Conservation (phyloP, 164 flowering plant species). For the Berberis thunbergii region DNA sequence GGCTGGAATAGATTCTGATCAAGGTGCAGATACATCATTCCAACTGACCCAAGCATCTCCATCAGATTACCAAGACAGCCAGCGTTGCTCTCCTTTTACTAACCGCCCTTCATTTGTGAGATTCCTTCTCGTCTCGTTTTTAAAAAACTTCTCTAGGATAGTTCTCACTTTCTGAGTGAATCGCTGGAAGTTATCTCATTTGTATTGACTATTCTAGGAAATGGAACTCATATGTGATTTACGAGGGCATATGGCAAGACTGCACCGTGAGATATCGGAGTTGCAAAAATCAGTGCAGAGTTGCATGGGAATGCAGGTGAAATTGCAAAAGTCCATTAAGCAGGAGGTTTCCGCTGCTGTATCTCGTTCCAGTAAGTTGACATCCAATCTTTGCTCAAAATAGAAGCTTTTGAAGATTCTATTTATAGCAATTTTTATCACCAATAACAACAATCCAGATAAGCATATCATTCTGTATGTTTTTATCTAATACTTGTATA, state of each 20-base stretch:
- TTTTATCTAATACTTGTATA: too few relatives aligned
- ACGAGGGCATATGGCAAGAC: constrained; percentile 61
- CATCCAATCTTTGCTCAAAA: not conserved
- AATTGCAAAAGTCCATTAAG: constrained; percentile 40
- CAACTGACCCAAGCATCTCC: constrained; percentile 17
- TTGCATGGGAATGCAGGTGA: constrained; percentile 66
- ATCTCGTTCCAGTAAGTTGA: constrained; percentile 35
- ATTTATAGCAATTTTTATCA: too few relatives aligned
- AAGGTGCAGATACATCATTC: constrained; percentile 20
- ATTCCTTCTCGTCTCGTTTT: constrained; percentile 1
- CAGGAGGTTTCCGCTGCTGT: constrained; percentile 27
- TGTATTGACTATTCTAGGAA: constrained; percentile 34
- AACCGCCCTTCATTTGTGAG: constrained; percentile 40
- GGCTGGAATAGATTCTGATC: constrained; percentile 23
- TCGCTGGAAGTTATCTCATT: not conserved
- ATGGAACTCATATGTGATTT: constrained; percentile 62
- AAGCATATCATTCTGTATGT: too few relatives aligned
- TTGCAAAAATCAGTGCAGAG: constrained; percentile 46
- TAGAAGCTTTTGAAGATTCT: not conserved
- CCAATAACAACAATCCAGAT: too few relatives aligned
- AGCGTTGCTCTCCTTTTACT: constrained; percentile 16
- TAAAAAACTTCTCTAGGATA: not conserved
- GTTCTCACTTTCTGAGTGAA: too few relatives aligned
- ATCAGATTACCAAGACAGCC: constrained; percentile 20
- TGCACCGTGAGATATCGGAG: constrained; percentile 59